Percentiles rank a stretch among this genome's conserved stretches.
Conservation (phyloP, 2,329 filamentous ascomycete genomes). For the Neonectria coccinea region DNA sequence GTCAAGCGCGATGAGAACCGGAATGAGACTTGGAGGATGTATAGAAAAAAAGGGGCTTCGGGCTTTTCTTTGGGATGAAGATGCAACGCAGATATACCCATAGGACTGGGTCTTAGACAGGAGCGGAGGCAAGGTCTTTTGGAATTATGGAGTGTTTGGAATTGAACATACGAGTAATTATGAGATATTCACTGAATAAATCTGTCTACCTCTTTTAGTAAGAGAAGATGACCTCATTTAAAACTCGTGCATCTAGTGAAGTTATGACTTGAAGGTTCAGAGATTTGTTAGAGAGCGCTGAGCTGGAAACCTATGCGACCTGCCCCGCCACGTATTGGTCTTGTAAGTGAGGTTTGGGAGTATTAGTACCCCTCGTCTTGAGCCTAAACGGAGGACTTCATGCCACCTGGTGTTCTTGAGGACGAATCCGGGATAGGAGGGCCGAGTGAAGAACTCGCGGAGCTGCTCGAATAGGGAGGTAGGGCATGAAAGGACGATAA, state of each 20-base stretch:
- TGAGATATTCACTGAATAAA: neutral
- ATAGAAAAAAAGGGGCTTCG: constrained; percentile 29
- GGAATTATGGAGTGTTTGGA: constrained; percentile 11
- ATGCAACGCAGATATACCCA: constrained; percentile 34
- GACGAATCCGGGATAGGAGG: neutral
- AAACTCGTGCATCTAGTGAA: neutral
- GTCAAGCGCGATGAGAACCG: constrained; percentile 29
- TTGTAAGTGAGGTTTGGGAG: neutral
- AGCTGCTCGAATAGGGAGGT: constrained; percentile 25
- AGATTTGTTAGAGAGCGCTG: too few species aligned
- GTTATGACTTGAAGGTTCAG: neutral
- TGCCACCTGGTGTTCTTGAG: neutral
- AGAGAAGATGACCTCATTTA: neutral
- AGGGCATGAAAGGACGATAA: constrained; percentile 20
- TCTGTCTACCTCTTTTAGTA: neutral
- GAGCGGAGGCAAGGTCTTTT: constrained; percentile 14
- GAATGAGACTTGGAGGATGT: constrained; percentile 26
- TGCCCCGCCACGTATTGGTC: neutral
- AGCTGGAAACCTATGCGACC: neutral
- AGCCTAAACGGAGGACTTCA: neutral
- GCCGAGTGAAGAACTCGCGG: neutral
- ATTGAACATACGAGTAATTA: constrained; percentile 21
- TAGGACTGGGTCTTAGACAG: constrained; percentile 26
- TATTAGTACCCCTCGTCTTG: neutral
- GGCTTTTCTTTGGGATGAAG: constrained; percentile 13